Evolutionary conservation across 2,329 filamentous ascomycete species (phyloP), one percentile per base, ranked within the genome.

Genomic region (Neonectria magnoliae): DNA sequence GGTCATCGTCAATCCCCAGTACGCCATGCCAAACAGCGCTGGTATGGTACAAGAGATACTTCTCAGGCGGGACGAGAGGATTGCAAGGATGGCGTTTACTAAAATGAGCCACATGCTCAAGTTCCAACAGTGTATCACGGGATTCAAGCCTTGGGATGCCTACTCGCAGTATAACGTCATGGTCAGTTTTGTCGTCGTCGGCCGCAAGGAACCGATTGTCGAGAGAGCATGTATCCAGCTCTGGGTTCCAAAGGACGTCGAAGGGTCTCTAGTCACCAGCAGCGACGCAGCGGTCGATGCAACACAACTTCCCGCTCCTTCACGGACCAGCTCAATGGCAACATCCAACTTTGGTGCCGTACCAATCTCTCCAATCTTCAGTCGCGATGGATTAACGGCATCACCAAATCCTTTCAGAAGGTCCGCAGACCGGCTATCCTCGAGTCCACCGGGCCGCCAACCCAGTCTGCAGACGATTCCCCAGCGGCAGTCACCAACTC

Each of bases 101-200:
- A 64, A 67, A 6, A 64, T 69, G 20, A 71, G 70, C 14, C 71
- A 77, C 36, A 65, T 74, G 20, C 58, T 78, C 2, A 75, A 71
- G 48, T 78, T 79, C 20, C 77, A 79, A 36, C 77, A 79, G 50
- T 76, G 73, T 3, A 56, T 78, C 10, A 79, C 75, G 6, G 76
- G 76, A 1, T 79, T 74, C 61, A 78, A 76, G 50, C 69, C 71
- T 0, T 78, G 70, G 65, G 72, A 68, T 4, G 68, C 60, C 16
- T 76, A 75, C 27, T 69, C 64, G 2, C 72, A 77, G 64, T 77
- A 71, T 14, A 60, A 73, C 8, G 72, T 69, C 13, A 60, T 66
- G 33, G 76, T 74, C 29, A 76, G 70, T 48, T 78, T 78, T 36
- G 72, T 78, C 5, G 50, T 77, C 2, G 67, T 69, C 3, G 73